Percentiles rank a stretch among this genome's conserved stretches.
These are phyloP conservation scores for Saccharomycopsis oosterbeekiorum DNA, from an alignment of 805 yeast species.

Conservation along the genomic window DNA sequence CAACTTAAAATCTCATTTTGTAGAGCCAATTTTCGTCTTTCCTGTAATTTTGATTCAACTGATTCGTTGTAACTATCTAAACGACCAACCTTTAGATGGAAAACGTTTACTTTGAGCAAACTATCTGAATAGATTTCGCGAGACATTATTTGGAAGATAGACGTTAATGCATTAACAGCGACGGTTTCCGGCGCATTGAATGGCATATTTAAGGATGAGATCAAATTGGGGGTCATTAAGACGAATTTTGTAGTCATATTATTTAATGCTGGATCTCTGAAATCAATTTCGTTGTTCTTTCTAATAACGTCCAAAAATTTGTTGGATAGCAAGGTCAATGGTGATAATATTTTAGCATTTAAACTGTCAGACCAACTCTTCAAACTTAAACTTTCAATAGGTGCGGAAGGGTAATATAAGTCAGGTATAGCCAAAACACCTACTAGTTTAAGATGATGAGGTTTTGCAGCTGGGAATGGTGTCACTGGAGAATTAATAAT, in stretches of 20 bases:
- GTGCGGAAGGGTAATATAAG: constrained; percentile 57
- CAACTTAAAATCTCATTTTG: constrained; percentile 16
- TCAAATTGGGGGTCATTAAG: constrained; percentile 45
- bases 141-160: constrained; percentile 30
- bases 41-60: background rate
- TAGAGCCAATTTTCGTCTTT: constrained; percentile 3
- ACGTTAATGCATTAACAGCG: constrained; percentile 35
- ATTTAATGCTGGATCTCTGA: constrained; percentile 5
- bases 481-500: constrained; percentile 41
- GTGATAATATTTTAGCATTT: constrained; percentile 36
- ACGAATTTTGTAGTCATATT: constrained; percentile 30
- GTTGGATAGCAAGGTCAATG: constrained; percentile 41
- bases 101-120: constrained; percentile 34
- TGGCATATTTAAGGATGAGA: constrained; percentile 44
- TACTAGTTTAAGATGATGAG: constrained; percentile 47
- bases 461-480: constrained; percentile 48
- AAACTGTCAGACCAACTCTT: constrained; percentile 42
- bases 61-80: constrained; percentile 28
- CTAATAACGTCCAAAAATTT: constrained; percentile 50
- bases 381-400: constrained; percentile 45
- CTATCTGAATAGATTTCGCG: constrained; percentile 28
- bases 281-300: constrained; percentile 30
- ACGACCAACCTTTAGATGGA: constrained; percentile 38
- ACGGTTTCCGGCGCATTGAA: constrained; percentile 57
- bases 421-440: constrained; percentile 67